These are phyloP conservation scores for Melanomma pulvis-pyrius DNA, from an alignment of 495 filamentous ascomycete species.

Conservation along the genomic window DNA sequence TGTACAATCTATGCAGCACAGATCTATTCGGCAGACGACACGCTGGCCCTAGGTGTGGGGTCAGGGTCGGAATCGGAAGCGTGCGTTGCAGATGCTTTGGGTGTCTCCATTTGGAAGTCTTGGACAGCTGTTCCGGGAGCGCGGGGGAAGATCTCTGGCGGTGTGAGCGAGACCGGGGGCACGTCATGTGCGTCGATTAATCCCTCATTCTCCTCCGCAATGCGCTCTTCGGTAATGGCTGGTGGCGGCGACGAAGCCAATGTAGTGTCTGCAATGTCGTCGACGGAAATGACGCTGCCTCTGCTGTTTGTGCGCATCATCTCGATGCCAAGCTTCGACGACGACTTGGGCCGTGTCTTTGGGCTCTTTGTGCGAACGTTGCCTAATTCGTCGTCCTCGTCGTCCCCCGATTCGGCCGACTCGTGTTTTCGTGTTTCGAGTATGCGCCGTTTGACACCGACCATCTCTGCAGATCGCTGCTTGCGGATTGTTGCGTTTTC, in stretches of 20 bases:
- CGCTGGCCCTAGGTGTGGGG: conserved; percentile 31
- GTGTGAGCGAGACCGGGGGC: conserved; percentile 45
- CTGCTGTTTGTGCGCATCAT: conserved; percentile 96
- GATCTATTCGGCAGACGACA: conserved; percentile 22
- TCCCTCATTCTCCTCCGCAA: conserved; percentile 35
- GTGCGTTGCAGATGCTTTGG: conserved; percentile 14
- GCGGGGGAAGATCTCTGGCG: conserved; percentile 49
- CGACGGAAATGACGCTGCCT: conserved; percentile 69
- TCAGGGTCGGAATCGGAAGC: conserved; percentile 24
- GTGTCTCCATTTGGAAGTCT: conserved; percentile 48
- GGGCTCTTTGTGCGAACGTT: conserved; percentile 63
- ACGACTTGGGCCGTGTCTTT: conserved; percentile 55
- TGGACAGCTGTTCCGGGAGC: conserved; percentile 42
- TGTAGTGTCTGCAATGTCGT: conserved; percentile 41
- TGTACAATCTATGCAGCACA: background rate
- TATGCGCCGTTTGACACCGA: conserved; percentile 56
- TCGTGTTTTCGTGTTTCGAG: conserved; percentile 76
- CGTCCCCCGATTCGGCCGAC: conserved; percentile 83
- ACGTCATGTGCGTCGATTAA: conserved; percentile 28
- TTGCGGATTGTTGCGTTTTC: conserved; percentile 60
- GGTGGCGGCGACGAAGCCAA: conserved; percentile 39
- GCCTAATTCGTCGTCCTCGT: conserved; percentile 89
- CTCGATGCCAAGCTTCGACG: conserved; percentile 83
- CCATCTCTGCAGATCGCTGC: conserved; percentile 75
- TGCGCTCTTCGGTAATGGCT: conserved; percentile 33